Conservation (phyloP, 225 moss, liverwort and hornwort species). For the Polytrichum commune region DNA sequence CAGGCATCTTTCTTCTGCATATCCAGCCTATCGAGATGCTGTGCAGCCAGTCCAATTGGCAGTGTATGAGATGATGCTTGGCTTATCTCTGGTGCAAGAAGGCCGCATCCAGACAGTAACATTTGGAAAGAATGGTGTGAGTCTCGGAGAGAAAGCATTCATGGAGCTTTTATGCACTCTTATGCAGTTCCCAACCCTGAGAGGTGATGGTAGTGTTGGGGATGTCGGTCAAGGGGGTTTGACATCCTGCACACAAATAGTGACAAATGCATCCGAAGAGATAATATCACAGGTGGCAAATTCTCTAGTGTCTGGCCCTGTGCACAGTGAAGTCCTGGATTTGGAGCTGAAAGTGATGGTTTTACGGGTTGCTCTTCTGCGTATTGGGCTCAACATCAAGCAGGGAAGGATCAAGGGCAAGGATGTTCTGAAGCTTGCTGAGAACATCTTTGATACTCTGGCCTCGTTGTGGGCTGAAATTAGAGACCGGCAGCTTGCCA, state of each 20-base stretch:
- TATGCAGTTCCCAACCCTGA: conserved; percentile 78
- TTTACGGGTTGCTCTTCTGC: conserved; percentile 75
- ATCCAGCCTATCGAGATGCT: conserved; percentile 78
- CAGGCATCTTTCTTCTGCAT: conserved; percentile 44
- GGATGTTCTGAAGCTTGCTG: conserved; percentile 37
- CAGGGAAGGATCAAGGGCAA: conserved; percentile 54
- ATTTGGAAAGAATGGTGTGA: conserved; percentile 34
- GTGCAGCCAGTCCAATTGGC: conserved; percentile 84
- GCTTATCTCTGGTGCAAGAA: conserved; percentile 67
- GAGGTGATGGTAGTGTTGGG: conserved; percentile 12
- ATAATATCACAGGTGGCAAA: conserved; percentile 38
- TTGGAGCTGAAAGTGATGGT: conserved; percentile 76
- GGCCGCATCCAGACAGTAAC: conserved; percentile 47
- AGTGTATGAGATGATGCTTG: conserved; percentile 84
- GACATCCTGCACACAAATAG: conserved; percentile 36
- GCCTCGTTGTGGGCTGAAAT: conserved; percentile 50
- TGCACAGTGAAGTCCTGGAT: conserved; percentile 52
- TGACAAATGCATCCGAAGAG: conserved; percentile 32
- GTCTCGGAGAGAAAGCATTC: conserved; percentile 37
- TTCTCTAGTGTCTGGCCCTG: conserved; percentile 29
- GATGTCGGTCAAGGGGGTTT: conserved; percentile 23
- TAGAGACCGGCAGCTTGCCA: conserved; percentile 48
- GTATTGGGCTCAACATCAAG: conserved; percentile 60
- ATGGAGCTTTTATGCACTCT: conserved; percentile 52
- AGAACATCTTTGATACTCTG: conserved; percentile 40